These are phyloP conservation scores for Reutealis trisperma DNA, from an alignment of 345 rosid species.

Conservation along the genomic window DNA sequence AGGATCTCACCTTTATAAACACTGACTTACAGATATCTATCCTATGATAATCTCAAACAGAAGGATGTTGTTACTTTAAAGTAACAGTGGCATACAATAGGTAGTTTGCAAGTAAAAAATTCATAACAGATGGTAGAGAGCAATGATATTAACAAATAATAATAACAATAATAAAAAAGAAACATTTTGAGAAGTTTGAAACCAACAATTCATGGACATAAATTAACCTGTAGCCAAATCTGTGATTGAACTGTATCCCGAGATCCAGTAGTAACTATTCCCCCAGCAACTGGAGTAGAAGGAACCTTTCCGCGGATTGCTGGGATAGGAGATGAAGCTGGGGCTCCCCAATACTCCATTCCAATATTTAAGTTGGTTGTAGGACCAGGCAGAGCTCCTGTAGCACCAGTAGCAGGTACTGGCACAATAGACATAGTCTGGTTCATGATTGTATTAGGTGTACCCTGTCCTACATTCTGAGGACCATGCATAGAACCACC, in stretches of 20 bases:
- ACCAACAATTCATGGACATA: not conserved
- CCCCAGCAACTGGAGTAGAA: slow-evolving; percentile 68
- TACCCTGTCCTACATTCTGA: slow-evolving; percentile 65
- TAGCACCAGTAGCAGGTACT: slow-evolving; percentile 54
- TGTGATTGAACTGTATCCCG: slow-evolving; percentile 74
- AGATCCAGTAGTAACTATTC: slow-evolving; percentile 56
- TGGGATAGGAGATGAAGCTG: slow-evolving; percentile 59
- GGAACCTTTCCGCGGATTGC: slow-evolving; percentile 74
- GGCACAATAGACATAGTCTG: slow-evolving; percentile 63
- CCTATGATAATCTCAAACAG: slow-evolving; percentile 1
- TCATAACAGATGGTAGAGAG: not conserved
- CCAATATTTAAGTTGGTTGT: slow-evolving; percentile 94
- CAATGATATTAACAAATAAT: too few species aligned
- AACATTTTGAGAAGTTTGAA: not conserved
- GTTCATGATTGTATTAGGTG: slow-evolving; percentile 48
- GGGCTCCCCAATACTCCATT: slow-evolving; percentile 97
- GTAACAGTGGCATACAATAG: not conserved
- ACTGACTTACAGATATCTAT: not conserved
- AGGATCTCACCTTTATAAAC: not conserved
- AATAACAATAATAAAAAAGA: not conserved
- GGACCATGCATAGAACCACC: slow-evolving; percentile 63
- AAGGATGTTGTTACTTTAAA: not conserved
- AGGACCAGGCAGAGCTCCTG: slow-evolving; percentile 71
- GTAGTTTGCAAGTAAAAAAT: not conserved
- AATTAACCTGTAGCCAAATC: slow-evolving; percentile 79